Percentiles rank a stretch among this genome's conserved stretches.
These are phyloP conservation scores for Quercus alba DNA, from an alignment of 306 rosid genomes.

Conservation along the genomic window DNA sequence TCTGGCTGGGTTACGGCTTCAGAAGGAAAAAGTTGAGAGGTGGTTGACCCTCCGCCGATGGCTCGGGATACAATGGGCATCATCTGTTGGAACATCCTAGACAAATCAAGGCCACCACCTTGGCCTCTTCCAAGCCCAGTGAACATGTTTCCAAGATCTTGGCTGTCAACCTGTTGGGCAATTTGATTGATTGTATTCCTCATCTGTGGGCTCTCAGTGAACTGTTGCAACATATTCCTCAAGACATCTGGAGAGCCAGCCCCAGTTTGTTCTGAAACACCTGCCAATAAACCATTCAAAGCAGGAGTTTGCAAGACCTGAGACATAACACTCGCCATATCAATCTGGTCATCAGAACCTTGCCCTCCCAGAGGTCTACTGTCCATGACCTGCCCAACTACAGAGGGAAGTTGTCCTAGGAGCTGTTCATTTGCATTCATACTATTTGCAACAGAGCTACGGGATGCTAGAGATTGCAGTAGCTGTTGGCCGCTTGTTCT, in stretches of 20 bases:
- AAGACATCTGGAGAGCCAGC: conserved; percentile 80
- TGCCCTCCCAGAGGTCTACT: conserved; percentile 27
- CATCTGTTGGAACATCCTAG: conserved; percentile 95
- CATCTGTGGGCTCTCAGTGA: conserved; percentile 90
- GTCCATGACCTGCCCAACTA: conserved; percentile 25
- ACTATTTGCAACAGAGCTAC: conserved; percentile 45
- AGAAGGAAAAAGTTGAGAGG: conserved; percentile 42
- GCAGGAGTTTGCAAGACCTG: conserved; percentile 92
- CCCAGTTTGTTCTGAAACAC: conserved; percentile 90
- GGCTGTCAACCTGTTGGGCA: conserved; percentile 77
- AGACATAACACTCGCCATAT: conserved; percentile 74
- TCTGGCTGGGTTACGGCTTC: conserved; percentile 37
- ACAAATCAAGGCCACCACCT: conserved; percentile 74
- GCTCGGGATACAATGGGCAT: conserved; percentile 92
- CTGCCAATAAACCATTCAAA: conserved; percentile 76
- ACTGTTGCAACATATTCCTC: conserved; percentile 89
- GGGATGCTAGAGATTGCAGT: conserved; percentile 55
- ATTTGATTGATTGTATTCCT: conserved; percentile 77
- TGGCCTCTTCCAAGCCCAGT: conserved; percentile 66
- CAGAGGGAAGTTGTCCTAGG: conserved; percentile 32
- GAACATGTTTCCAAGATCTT: conserved; percentile 70
- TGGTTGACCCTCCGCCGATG: conserved; percentile 49
- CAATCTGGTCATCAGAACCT: conserved; percentile 45
- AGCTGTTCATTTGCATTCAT: conserved; percentile 37
- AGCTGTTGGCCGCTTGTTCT: conserved; percentile 54